Evolutionary conservation across 1,284 basidiomycete species (phyloP), one percentile per base, ranked within the genome.

Genomic region (Peniophora sp.): DNA sequence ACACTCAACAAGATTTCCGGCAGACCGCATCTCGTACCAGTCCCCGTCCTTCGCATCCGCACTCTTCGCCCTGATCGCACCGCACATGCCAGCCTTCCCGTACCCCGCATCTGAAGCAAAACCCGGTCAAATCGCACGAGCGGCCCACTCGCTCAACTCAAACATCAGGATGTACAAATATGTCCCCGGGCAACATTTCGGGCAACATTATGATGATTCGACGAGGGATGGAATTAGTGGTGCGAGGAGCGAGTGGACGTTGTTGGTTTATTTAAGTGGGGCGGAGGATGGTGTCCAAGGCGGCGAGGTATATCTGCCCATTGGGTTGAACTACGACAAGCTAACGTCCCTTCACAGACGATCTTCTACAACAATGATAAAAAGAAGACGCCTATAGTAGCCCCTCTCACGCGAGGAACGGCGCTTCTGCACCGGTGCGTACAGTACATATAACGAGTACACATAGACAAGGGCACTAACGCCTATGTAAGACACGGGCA

Each of bases 231-330:
- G 71, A 2, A 58, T 69, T 50, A 82, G 79, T 10, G 81, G 81
- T 3, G 69, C 73, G 8, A 74, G 77, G 59, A 83, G 83, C 47
- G 83, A 87, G 63, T 92, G 89, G 89, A 93, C 89, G 0, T 64
- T 93, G 20, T 65, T 93, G 45, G 72, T 92, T 35, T 93, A 92
- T 62, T 65, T 93, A 38, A 81, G 82, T 9, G 87, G 88, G 1
- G 62, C 64, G 3, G 81, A 88, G 58, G 83, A 88, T 59, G 84
- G 82, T 10, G 81, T 89, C 0, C 71, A 80, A 61, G 89, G 89
- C 16, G 89, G 89, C 16, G 81, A 88, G 70, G 83, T 83, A 59
- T 20, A 20, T 3, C 43, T 24, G 24, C 25, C 35, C 17, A 24
- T 41, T 23, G 9, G 46, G 34, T 47, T 39, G 41, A 24, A 11